Evolutionary conservation across 805 yeast genomes (phyloP), one percentile per base, ranked within the genome.

Genomic region (Wickerhamomyces pijperi): DNA sequence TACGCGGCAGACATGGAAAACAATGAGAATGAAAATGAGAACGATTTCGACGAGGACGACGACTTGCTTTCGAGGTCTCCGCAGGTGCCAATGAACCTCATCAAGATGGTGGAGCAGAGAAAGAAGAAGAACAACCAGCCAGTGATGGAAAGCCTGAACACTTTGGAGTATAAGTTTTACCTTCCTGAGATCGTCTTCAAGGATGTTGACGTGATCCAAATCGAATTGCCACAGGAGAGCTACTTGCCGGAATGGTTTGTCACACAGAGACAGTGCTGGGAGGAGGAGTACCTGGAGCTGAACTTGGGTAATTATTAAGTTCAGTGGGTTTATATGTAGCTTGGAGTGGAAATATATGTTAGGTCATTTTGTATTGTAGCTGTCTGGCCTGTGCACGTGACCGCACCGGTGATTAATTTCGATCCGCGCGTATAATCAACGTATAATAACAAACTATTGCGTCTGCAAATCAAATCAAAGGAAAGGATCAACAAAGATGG

Each of bases 161-260:
- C 42, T 11, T 12, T 44, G 13, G 43, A 43, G 21, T 37, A 44
- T 35, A 37, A 23, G 14, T 54, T 53, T 34, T 54, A 54, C 35
- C 21, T 41, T 12, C 40, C 55, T 2, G 45, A 40, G 4, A 37
- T 42, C 1, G 39, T 37, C 5, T 51, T 50, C 39, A 42, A 41
- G 25, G 35, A 44, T 7, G 48, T 46, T 9, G 50, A 47, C 2
- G 16, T 40, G 3, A 49, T 54, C 16, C 39, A 40, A 17, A 47
- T 65, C 8, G 49, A 49, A 15, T 47, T 65, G 6, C 94, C 95
- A 0, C 61, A 68, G 8, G 86, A 78, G 37, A 58, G 65, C 12
- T 63, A 68, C 32, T 63, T 86, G n/a, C 94, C 95, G 0, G 62
- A 54, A 2, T 86, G 96, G 96, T 83, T 84, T 49, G 63, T 63